phyloP scores from a whole-genome alignment of 1,284 basidiomycete genomes.

The Marasmius oreades region DNA sequence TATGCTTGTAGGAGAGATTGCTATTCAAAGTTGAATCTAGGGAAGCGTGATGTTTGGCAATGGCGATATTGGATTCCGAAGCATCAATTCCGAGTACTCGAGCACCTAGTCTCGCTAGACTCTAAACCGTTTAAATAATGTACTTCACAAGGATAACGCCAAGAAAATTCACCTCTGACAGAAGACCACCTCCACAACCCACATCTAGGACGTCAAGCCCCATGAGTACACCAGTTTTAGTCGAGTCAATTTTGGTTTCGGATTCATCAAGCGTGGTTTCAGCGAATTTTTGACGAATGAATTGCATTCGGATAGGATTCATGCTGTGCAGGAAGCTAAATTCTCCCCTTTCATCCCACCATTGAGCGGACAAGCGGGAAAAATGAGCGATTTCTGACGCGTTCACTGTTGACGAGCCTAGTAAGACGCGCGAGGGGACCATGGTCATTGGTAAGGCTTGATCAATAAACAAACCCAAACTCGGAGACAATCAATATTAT shows the following conservation, averaged over 20 bases:
- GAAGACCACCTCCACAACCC: constrained; percentile 93
- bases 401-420: constrained; percentile 57
- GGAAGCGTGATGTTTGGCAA: constrained; percentile 82
- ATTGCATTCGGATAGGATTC: constrained; percentile 90
- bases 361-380: constrained; percentile 84
- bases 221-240: constrained; percentile 28
- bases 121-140: constrained; percentile 42
- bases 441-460: background rate
- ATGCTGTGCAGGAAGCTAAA: constrained; percentile 90
- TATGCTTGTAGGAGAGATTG: constrained; percentile 63
- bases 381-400: constrained; percentile 88
- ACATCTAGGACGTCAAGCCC: constrained; percentile 69
- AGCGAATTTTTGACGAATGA: constrained; percentile 78
- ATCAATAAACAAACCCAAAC: too few species aligned
- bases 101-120: constrained; percentile 85
- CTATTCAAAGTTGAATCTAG: constrained; percentile 63
- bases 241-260: constrained; percentile 22
- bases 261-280: constrained; percentile 56
- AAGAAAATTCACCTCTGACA: constrained; percentile 71
- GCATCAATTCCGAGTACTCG: constrained; percentile 89
- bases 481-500: background rate
- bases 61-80: constrained; percentile 80
- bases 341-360: constrained; percentile 97
- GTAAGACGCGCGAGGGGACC: constrained; percentile 11
- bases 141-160: background rate